phyloP scores from a whole-genome alignment of 805 yeast genomes.

The Schwanniomyces occidentalis region DNA sequence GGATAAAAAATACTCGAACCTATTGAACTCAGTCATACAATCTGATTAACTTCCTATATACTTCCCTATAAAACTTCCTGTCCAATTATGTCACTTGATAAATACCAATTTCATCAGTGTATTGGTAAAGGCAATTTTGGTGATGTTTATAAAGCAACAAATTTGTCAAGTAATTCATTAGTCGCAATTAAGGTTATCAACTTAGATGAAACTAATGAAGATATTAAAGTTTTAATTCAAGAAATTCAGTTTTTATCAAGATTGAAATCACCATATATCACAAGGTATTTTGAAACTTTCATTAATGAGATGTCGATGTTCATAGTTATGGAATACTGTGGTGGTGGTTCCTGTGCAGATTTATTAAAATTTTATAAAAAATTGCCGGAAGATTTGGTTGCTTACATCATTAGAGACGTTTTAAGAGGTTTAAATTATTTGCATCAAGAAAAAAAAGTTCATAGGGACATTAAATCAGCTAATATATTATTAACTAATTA shows the following conservation, averaged over 20 bases:
- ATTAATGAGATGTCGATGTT: slow-evolving; percentile 69
- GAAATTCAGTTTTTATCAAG: slow-evolving; percentile 78
- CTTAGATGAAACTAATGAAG: slow-evolving; percentile 77
- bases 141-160: slow-evolving; percentile 69
- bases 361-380: slow-evolving; percentile 55
- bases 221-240: slow-evolving; percentile 64
- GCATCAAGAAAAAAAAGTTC: slow-evolving; percentile 75
- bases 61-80: no score
- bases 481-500: slow-evolving; percentile 70
- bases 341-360: slow-evolving; percentile 89
- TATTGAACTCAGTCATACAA: no score
- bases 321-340: slow-evolving; percentile 94
- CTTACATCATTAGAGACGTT: slow-evolving; percentile 62
- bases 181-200: slow-evolving; percentile 90
- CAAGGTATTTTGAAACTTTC: slow-evolving; percentile 61
- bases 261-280: slow-evolving; percentile 65
- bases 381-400: slow-evolving; percentile 59
- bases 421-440: slow-evolving; percentile 73
- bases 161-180: slow-evolving; percentile 33
- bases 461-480: slow-evolving; percentile 89
- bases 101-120: slow-evolving; percentile 45
- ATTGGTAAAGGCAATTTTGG: slow-evolving; percentile 88
- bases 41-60: no score
- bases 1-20: no score
- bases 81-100: slow-evolving; percentile 13